Conservation (phyloP, 2,329 filamentous ascomycete genomes). For the Fusarium sp. region DNA sequence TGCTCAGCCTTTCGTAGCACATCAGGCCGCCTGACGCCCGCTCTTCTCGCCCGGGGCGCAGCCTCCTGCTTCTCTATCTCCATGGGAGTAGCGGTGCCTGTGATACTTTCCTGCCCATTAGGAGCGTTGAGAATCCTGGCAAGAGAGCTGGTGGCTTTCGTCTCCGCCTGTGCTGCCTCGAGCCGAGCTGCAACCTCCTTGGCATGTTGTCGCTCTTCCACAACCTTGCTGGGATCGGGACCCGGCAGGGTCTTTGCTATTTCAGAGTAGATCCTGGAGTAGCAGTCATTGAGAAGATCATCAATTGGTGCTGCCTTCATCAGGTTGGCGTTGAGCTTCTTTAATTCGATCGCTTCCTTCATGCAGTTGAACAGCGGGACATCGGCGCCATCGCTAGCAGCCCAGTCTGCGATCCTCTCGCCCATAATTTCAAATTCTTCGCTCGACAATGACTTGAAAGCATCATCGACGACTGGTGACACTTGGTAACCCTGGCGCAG, state of each 20-base stretch:
- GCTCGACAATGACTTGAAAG: conserved; percentile 61
- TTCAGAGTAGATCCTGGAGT: conserved; percentile 77
- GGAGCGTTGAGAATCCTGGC: conserved; percentile 55
- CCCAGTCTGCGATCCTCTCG: conserved; percentile 65
- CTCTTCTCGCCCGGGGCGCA: conserved; percentile 52
- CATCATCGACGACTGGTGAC: conserved; percentile 58
- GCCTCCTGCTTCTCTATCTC: conserved; percentile 55
- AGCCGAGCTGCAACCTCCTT: conserved; percentile 53
- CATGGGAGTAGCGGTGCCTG: conserved; percentile 48
- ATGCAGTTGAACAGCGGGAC: conserved; percentile 61
- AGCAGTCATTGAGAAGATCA: conserved; percentile 92
- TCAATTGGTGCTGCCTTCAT: conserved; percentile 90
- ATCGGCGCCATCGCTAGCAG: conserved; percentile 50
- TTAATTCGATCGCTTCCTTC: conserved; percentile 66
- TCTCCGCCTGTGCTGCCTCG: conserved; percentile 48
- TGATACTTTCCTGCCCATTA: conserved; percentile 51
- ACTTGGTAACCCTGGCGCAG: conserved; percentile 61
- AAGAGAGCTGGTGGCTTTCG: conserved; percentile 50
- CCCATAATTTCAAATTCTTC: conserved; percentile 68
- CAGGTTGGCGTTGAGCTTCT: conserved; percentile 82
- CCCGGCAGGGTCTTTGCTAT: conserved; percentile 68
- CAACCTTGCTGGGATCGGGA: conserved; percentile 56
- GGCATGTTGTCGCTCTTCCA: conserved; percentile 56
- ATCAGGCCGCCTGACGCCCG: conserved; percentile 63
- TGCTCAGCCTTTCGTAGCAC: conserved; percentile 70